phyloP scores from a whole-genome alignment of 116 monocot genomes.

The Cymodocea nodosa region DNA sequence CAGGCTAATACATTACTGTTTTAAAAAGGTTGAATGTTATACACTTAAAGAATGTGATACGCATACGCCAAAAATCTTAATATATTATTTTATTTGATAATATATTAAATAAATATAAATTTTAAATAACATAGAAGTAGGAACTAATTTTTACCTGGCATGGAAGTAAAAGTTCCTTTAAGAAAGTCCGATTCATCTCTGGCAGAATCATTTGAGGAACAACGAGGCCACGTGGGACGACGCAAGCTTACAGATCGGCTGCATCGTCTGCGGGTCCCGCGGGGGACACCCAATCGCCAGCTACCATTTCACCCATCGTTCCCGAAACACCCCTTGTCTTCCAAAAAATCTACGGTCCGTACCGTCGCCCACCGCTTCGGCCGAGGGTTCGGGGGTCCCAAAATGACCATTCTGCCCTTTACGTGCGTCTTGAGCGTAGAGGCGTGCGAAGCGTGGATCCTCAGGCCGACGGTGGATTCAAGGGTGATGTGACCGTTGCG shows the following conservation, averaged over 20 bases:
- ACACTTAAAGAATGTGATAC: too few relatives aligned
- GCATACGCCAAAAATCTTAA: too few relatives aligned
- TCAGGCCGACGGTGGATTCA: neutral
- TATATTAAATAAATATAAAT: too few relatives aligned
- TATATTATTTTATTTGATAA: too few relatives aligned
- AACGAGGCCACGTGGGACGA: slow-evolving; percentile 5
- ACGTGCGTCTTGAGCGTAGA: slow-evolving; percentile 1
- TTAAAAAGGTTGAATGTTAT: too few relatives aligned
- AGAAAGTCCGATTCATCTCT: too few relatives aligned
- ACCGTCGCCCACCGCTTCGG: neutral
- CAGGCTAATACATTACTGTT: too few relatives aligned
- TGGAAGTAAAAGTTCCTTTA: too few relatives aligned
- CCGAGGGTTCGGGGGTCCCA: too few relatives aligned
- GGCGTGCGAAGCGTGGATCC: neutral
- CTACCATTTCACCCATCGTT: neutral
- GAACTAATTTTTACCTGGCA: too few relatives aligned
- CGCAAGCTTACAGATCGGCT: too few relatives aligned
- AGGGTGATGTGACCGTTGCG: neutral
- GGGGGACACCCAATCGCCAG: slow-evolving; percentile 3
- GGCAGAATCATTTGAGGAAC: neutral
- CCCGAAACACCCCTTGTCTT: neutral
- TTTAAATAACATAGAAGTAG: too few relatives aligned
- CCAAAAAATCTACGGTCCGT: neutral
- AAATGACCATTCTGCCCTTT: slow-evolving; percentile 10
- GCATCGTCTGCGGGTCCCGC: neutral